Conservation (phyloP, 768 basidiomycete species). For the Termitomyces sp. region DNA sequence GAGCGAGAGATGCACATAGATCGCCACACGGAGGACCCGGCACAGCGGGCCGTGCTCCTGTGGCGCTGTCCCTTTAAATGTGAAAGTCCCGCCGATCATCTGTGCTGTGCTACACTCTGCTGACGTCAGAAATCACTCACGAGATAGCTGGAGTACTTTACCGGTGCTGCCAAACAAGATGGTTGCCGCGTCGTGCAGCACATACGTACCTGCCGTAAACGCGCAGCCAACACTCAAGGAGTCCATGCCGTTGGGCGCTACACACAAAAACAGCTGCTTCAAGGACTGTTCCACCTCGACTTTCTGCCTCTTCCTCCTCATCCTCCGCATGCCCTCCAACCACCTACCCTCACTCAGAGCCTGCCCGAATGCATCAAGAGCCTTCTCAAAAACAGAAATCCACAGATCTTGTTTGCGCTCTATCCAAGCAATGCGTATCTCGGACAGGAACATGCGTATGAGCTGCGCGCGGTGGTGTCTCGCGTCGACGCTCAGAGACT, state of each 20-base stretch:
- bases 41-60: slow-evolving; percentile 37
- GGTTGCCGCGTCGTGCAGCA: slow-evolving; percentile 20
- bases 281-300: slow-evolving; percentile 2
- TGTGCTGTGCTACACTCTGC: not conserved
- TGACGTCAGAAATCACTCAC: not conserved
- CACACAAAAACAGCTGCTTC: slow-evolving; percentile 48
- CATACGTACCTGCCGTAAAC: slow-evolving; percentile 36
- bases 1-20: slow-evolving; percentile 53
- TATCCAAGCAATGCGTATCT: slow-evolving; percentile 25
- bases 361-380: slow-evolving; percentile 38
- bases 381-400: slow-evolving; percentile 39
- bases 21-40: slow-evolving; percentile 43
- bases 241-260: slow-evolving; percentile 13
- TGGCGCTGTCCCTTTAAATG: slow-evolving; percentile 39
- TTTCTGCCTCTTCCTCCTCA: slow-evolving; percentile 12
- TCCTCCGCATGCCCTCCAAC: slow-evolving; percentile 37
- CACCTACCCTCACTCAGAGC: slow-evolving; percentile 37
- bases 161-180: slow-evolving; percentile 2
- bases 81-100: slow-evolving; percentile 38
- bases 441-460: slow-evolving; percentile 33
- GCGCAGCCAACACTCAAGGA: slow-evolving; percentile 35
- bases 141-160: not conserved
- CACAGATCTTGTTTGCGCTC: slow-evolving; percentile 32
- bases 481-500: slow-evolving; percentile 21
- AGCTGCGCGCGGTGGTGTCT: slow-evolving; percentile 34